Base-by-base conservation (phyloP, 306 rosid genomes). In the Corylus heterophylla region DNA sequence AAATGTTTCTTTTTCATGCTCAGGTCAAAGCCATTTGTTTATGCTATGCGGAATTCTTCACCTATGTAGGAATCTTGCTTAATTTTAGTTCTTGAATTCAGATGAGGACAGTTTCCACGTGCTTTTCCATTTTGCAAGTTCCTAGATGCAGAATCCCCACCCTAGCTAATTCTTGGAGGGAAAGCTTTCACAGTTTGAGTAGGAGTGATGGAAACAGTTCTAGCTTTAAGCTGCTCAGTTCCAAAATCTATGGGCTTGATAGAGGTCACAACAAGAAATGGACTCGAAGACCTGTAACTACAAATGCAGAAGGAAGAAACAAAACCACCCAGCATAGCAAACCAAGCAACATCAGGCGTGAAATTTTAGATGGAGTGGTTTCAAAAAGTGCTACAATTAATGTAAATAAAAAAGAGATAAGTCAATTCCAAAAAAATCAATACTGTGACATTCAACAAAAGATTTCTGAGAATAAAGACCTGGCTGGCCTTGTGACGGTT, bases 211-310 rank as follows among this genome's bases (percentile, higher is more conserved):
- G 75, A 54, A 82, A 86, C 74, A 83, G 71, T 78, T 80, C 85
- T 71, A 80, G 83, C 50, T 50, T 86, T n/a, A 90, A 85, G 85
- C 78, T 76, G 29, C 76, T 75, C 74, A 59, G 87, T 80, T 86
- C 87, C 75, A 86, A 77, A 83, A 82, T 78, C 76, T 77, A 83
- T 79, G 90, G 85, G 68, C 87, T 87, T 77, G 85, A 85, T 69
- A 89, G 89, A 85, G 92, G 91, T 45, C 82, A 79, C 50, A 59
- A 79, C 64, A 92, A 86, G 86, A 91, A 79, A 82, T 91, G 96
- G 95, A 89, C 91, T 54, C 85, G 81, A 87, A 89, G 89, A 84
- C 89, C 94, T n/a, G 69, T 95, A 54, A 79, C 89, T 17, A 85
- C 93, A 74, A 88, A 83, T n/a, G 79, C 93, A 27, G 97, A 90